phyloP scores from a whole-genome alignment of 805 yeast genomes.

The Candida montana region DNA sequence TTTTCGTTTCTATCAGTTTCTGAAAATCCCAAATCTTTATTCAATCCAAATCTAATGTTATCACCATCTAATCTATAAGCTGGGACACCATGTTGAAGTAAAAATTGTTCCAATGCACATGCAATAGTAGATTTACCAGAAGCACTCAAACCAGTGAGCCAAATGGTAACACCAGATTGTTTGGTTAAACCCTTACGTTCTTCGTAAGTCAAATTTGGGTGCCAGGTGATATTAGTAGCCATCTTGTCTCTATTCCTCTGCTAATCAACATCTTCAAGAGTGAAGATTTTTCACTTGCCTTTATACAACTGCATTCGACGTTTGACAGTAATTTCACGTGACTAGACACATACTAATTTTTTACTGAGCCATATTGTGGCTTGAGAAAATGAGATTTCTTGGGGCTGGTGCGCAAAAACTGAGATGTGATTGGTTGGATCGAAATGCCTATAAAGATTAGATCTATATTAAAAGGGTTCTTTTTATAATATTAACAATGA shows the following conservation, averaged over 20 bases:
- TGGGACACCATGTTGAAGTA: slow-evolving; percentile 62
- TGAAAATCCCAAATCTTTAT: slow-evolving; percentile 90
- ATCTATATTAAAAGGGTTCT: too few relatives aligned
- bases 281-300: neutral
- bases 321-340: slow-evolving; percentile 27
- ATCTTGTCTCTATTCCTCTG: slow-evolving; percentile 33
- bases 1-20: slow-evolving; percentile 92
- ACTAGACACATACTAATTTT: slow-evolving; percentile 7
- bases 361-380: slow-evolving; percentile 12
- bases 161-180: slow-evolving; percentile 84
- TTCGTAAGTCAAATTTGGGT: slow-evolving; percentile 75
- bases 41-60: slow-evolving; percentile 88
- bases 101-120: slow-evolving; percentile 82
- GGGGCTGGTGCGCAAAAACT: neutral
- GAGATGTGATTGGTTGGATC: neutral
- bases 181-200: slow-evolving; percentile 70
- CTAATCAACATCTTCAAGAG: neutral
- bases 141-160: slow-evolving; percentile 95
- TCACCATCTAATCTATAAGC: slow-evolving; percentile 93
- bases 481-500: too few relatives aligned
- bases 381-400: neutral
- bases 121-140: slow-evolving; percentile 93
- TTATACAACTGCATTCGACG: neutral
- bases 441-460: too few relatives aligned
- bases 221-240: slow-evolving; percentile 98